Evolutionary conservation across 768 basidiomycete genomes (phyloP).

Genomic region (Suillus lakei): DNA sequence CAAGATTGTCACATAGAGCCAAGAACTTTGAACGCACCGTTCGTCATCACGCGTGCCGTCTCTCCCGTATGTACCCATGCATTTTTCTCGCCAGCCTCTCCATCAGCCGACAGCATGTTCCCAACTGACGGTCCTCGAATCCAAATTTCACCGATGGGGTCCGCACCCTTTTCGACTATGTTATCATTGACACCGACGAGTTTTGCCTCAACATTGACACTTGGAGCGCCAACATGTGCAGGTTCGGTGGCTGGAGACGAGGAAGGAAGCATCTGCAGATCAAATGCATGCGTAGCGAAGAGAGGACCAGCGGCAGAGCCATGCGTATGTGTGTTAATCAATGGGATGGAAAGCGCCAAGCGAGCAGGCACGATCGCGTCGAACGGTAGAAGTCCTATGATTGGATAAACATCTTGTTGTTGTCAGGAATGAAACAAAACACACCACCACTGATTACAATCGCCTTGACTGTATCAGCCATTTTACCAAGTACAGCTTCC

Average conservation of each 20-base stretch:
- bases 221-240: constrained; percentile 75
- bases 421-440: constrained; percentile 20
- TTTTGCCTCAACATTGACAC: constrained; percentile 85
- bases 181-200: constrained; percentile 72
- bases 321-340: constrained; percentile 68
- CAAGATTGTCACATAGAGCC: constrained; percentile 9
- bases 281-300: constrained; percentile 82
- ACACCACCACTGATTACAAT: constrained; percentile 76
- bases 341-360: constrained; percentile 75
- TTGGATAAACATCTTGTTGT: constrained; percentile 1
- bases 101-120: constrained; percentile 46
- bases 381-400: constrained; percentile 53
- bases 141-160: constrained; percentile 64
- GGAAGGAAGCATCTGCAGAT: constrained; percentile 74
- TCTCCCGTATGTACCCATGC: constrained; percentile 53
- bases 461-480: constrained; percentile 65
- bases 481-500: constrained; percentile 58
- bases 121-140: constrained; percentile 81
- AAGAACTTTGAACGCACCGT: constrained; percentile 62
- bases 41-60: constrained; percentile 57
- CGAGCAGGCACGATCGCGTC: constrained; percentile 64
- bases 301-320: constrained; percentile 75
- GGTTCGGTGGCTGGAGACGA: constrained; percentile 35
- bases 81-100: constrained; percentile 38
- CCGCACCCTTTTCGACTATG: constrained; percentile 63